A percentile compares a stretch with the other conserved stretches of the same genome.
These are phyloP conservation scores for Perkinsus olseni DNA, from an alignment of 169 alveolate genomes.

Conservation along the genomic window DNA sequence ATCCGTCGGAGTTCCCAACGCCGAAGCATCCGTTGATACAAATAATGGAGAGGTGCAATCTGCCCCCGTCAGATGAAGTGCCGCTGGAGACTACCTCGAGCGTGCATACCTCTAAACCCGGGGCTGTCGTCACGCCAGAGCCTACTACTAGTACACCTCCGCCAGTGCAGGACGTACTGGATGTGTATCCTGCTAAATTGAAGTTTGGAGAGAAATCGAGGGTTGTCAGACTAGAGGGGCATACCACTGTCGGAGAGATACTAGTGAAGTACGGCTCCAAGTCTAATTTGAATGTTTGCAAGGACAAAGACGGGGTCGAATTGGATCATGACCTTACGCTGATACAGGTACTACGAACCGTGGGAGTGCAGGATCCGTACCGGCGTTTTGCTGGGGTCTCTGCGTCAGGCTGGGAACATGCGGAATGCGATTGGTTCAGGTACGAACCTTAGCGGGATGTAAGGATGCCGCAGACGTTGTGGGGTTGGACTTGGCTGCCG, in stretches of 20 bases:
- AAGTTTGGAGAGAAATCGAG: not conserved
- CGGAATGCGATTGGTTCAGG: not conserved
- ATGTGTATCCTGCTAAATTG: not conserved
- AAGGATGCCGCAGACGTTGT: not conserved
- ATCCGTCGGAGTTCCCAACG: not conserved
- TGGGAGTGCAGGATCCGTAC: not conserved
- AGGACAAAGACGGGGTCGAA: not conserved
- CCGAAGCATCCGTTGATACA: not conserved
- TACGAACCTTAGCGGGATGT: not conserved
- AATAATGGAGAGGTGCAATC: not conserved
- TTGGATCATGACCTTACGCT: not conserved
- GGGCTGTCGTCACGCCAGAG: not conserved
- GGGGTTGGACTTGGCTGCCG: not conserved
- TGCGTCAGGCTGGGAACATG: too few relatives aligned
- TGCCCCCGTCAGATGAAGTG: not conserved
- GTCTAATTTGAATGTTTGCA: not conserved
- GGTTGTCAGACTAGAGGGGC: not conserved
- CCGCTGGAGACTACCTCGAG: not conserved
- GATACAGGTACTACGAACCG: not conserved
- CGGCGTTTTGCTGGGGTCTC: not conserved
- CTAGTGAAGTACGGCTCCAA: not conserved
- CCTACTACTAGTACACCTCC: not conserved
- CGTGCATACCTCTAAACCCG: not conserved
- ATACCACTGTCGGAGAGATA: not conserved
- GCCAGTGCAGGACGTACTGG: not conserved